Base-by-base conservation (phyloP, 305 asterid species). In the Fraxinus greggii region DNA sequence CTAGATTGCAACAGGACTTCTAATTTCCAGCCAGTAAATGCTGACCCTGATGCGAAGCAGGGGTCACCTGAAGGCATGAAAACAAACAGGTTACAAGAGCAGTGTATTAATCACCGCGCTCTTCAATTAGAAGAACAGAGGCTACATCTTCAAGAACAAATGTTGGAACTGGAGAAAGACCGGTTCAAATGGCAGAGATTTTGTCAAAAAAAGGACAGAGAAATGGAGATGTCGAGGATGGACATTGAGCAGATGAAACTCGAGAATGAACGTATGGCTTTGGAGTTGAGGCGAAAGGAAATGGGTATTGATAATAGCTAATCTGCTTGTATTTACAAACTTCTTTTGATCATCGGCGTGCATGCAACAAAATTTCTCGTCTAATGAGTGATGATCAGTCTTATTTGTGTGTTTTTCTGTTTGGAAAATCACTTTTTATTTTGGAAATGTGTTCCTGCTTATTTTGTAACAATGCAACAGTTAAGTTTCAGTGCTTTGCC, bases 161-260 rank as follows among this genome's bases (percentile, higher is more conserved):
- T 87, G 93, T 63, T 94, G 90, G 97, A 94, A 78, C 77, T 94
- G 85, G 98, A 93, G 90, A 93, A 82, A 78, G 98, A 93, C 85
- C 87, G 89, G 81, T 88, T 92, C 83, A 89, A 91, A 79, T 93
- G 98, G 97, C 93, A 92, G 82, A 90, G 88, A 70, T 91, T 90
- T 85, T 88, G 97, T 85, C 77, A 84, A 88, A 93, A 93, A 81
- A 93, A 91, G 83, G 97, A 93, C 82, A 61, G 88, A 17, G 97
- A 93, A 75, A 17, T 93, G 67, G 97, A 92, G 84, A 75, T 78
- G 78, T 81, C 83, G 90, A 85, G 82, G 89, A 85, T 85, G 86
- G 98, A 93, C 33, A 91, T 92, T 17, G 92, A 93, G 87, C 86
- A 90, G 84, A 91, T 93, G 93, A 93, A 88, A 80, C 95, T 91